Conservation (phyloP, 2,329 filamentous ascomycete genomes). For the Magnaporthales sp. region DNA sequence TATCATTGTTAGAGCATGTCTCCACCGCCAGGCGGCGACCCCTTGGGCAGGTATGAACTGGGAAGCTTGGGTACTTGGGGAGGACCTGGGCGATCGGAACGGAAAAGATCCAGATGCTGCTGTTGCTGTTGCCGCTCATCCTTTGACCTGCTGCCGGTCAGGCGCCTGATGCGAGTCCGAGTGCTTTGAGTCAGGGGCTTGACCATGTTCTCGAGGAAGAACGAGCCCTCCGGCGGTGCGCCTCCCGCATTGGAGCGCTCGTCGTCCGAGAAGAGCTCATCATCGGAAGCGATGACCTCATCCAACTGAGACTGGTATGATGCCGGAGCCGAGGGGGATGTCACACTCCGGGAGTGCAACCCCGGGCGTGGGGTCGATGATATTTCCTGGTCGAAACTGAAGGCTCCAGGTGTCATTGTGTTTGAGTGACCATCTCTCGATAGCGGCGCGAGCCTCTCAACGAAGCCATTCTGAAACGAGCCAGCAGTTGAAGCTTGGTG, state of each 20-base stretch:
- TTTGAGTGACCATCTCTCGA: conserved; percentile 47
- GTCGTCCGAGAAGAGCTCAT: conserved; percentile 76
- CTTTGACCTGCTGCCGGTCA: conserved; percentile 47
- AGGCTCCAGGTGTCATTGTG: conserved; percentile 54
- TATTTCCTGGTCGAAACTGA: conserved; percentile 26
- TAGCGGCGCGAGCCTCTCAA: conserved; percentile 52
- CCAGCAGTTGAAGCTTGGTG: conserved; percentile 74
- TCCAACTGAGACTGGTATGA: conserved; percentile 46
- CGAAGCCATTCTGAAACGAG: conserved; percentile 80
- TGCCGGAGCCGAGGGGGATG: conserved; percentile 60
- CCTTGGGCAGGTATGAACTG: conserved; percentile 14
- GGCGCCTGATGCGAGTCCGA: conserved; percentile 48
- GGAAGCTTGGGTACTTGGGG: conserved; percentile 17
- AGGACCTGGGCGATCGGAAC: background rate
- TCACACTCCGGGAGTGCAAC: conserved; percentile 75
- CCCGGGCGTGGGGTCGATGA: conserved; percentile 43
- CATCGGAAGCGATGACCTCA: conserved; percentile 59
- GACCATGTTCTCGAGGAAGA: conserved; percentile 53
- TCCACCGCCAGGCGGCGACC: conserved; percentile 9
- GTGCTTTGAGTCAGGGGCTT: conserved; percentile 49
- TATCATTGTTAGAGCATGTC: conserved; percentile 10
- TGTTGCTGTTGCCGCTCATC: conserved; percentile 19
- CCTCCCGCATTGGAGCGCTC: conserved; percentile 31
- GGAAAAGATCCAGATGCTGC: background rate
- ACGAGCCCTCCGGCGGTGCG: conserved; percentile 31